Conservation (phyloP, 306 rosid species). For the Canavalia gladiata region DNA sequence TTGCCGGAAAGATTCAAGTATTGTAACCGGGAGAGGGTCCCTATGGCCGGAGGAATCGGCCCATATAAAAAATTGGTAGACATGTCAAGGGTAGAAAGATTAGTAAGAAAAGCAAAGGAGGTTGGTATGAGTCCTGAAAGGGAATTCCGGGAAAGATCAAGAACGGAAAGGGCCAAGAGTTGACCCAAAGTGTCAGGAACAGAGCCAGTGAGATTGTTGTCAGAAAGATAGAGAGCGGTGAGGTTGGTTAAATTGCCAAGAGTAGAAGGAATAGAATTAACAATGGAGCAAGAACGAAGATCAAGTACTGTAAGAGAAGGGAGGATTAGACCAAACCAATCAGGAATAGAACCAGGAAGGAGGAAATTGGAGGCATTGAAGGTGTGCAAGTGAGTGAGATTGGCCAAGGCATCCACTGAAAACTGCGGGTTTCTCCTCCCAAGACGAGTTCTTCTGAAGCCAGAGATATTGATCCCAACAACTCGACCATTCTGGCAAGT, state of each 20-base stretch:
- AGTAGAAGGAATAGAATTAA: conserved; percentile 69
- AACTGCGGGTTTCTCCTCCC: conserved; percentile 82
- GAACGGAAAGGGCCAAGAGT: conserved; percentile 64
- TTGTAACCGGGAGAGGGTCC: conserved; percentile 68
- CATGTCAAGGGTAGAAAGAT: conserved; percentile 75
- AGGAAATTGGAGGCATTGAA: conserved; percentile 87
- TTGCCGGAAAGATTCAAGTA: conserved; percentile 82
- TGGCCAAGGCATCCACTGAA: conserved; percentile 71
- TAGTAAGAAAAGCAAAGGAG: conserved; percentile 60
- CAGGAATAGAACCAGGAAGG: conserved; percentile 81
- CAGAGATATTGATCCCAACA: conserved; percentile 80
- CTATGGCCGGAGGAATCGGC: conserved; percentile 63
- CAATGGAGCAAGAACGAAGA: conserved; percentile 80
- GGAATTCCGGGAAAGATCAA: conserved; percentile 76
- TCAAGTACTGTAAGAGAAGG: conserved; percentile 70
- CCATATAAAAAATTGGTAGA: conserved; percentile 73
- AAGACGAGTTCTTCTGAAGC: conserved; percentile 80
- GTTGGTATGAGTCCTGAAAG: conserved; percentile 67
- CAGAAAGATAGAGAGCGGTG: conserved; percentile 68
- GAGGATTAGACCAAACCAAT: conserved; percentile 72
- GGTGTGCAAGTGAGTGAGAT: conserved; percentile 68
- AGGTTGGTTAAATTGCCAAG: conserved; percentile 79
- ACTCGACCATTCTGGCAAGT: conserved; percentile 79
- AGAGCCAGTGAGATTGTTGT: conserved; percentile 71
- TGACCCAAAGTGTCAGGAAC: conserved; percentile 73